Evolutionary conservation across 805 yeast genomes (phyloP), one percentile per base, ranked within the genome.

Genomic region (Teunomyces funiuensis): DNA sequence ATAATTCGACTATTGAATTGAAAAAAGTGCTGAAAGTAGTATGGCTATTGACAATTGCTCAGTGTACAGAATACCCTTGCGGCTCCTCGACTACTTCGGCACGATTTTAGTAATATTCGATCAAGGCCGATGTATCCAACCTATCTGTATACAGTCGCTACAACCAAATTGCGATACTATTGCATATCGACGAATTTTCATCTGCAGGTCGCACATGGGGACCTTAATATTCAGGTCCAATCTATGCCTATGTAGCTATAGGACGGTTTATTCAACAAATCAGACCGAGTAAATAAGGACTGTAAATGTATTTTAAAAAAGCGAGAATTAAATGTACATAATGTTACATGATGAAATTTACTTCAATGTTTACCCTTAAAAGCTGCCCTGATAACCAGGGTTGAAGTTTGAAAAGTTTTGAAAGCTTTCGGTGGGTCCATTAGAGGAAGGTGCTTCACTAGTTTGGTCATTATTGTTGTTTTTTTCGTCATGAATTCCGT

Each of bases 301-400:
- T 18, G n/a, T 30, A 16, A 17, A 17, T 30, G n/a, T 30, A 30
- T 18, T 31, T n/a, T 8, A 6, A 31, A 31, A 10, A 31, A 31
- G 19, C 34, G 34, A 31, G 34, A 31, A 31, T 31, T 31, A 30
- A 30, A 18, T n/a, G 25, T 17, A 18, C 19, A 18, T 31, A 31
- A 31, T 31, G 34, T 31, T 31, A 31, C 34, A 31, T 17, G 19
- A 25, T 17, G 34, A 31, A 31, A 31, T 22, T 8, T 22, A 19
- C 34, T n/a, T 18, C 19, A 17, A 20, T n/a, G n/a, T 17, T 31
- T 20, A 9, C 18, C 15, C 20, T 27, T 27, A 40, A 17, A 30
- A 43, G 34, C 33, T 43, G 10, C 47, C 47, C 19, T 41, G 47
- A 25, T 27, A 44, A 10, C 45, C 47, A 4, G 20, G 42, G 17